Conservation (phyloP, 2,329 filamentous ascomycete species). For the Septoria petroselini region DNA sequence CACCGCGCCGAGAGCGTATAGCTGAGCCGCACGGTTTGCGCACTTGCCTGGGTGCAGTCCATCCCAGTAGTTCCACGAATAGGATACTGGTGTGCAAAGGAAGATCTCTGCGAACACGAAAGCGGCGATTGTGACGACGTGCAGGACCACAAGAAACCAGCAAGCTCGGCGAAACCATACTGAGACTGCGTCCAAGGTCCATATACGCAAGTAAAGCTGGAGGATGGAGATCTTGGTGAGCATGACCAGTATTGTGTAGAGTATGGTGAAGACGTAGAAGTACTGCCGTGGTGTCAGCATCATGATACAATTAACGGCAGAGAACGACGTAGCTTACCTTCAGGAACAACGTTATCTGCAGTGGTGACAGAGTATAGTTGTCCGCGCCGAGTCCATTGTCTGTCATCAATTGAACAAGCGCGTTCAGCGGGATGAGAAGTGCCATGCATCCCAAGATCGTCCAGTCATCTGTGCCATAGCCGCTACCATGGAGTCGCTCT, state of each 20-base stretch:
- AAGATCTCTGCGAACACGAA: conserved; percentile 22
- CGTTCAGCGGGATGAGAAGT: conserved; percentile 20
- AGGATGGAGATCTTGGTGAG: conserved; percentile 24
- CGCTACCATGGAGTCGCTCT: conserved; percentile 22
- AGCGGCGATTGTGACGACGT: conserved; percentile 18
- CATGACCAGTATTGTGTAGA: conserved; percentile 24
- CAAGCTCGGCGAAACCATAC: conserved; percentile 24
- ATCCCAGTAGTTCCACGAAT: conserved; percentile 23
- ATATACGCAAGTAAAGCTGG: conserved; percentile 25
- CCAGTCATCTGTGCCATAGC: conserved; percentile 26
- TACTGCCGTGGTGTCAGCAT: conserved; percentile 11
- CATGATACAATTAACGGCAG: too few species aligned
- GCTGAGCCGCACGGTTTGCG: conserved; percentile 17
- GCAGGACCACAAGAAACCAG: conserved; percentile 19
- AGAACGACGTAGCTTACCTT: conserved; percentile 8
- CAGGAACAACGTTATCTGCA: conserved; percentile 21
- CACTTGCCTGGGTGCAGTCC: conserved; percentile 21
- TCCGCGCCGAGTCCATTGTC: conserved; percentile 22
- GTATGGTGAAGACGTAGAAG: conserved; percentile 25
- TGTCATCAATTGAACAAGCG: conserved; percentile 22
- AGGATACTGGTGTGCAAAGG: conserved; percentile 19
- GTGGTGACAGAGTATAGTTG: conserved; percentile 20
- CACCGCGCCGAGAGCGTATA: conserved; percentile 23
- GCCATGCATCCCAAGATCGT: conserved; percentile 21
- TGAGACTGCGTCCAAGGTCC: conserved; percentile 21